Percentiles rank a stretch among this genome's conserved stretches.
Evolutionary conservation across 805 yeast genomes (phyloP).

Genomic region (Brettanomyces bruxellensis): DNA sequence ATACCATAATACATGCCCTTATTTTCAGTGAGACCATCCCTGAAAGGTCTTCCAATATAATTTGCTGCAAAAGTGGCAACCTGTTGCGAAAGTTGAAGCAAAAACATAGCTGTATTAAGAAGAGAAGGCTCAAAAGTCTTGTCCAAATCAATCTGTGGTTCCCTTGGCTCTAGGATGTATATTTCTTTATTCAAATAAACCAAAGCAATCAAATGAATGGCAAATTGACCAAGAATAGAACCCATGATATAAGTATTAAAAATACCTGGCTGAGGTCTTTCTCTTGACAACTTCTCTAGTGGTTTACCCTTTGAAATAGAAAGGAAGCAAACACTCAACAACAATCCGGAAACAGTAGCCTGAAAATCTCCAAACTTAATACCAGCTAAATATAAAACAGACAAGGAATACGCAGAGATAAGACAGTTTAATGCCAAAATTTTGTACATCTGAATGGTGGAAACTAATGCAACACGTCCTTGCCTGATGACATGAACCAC

Average conservation of each 20-base stretch:
- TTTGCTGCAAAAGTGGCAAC: conserved; percentile 96
- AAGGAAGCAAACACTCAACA: conserved; percentile 88
- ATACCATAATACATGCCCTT: conserved; percentile 96
- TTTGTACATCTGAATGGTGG: conserved; percentile 98
- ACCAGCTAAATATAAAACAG: conserved; percentile 92
- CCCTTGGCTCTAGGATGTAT: conserved; percentile 86
- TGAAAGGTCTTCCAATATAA: conserved; percentile 94
- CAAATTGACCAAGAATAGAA: conserved; percentile 92
- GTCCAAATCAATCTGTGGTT: conserved; percentile 81
- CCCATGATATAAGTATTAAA: conserved; percentile 96
- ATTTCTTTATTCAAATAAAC: conserved; percentile 78
- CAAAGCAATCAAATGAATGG: conserved; percentile 77
- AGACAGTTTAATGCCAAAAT: conserved; percentile 93
- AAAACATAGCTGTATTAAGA: conserved; percentile 91
- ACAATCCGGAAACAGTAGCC: conserved; percentile 91
- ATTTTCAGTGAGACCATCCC: conserved; percentile 82
- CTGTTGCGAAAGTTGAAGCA: conserved; percentile 91
- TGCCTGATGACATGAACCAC: conserved; percentile 92
- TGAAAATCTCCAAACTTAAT: conserved; percentile 97
- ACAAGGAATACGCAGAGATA: conserved; percentile 91
- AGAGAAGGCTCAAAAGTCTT: conserved; percentile 82
- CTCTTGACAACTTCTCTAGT: conserved; percentile 76
- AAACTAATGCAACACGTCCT: conserved; percentile 95
- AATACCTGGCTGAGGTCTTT: conserved; percentile 96
- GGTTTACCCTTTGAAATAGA: conserved; percentile 93